Evolutionary conservation across 2,329 filamentous ascomycete genomes (phyloP).

Genomic region (Fusarium kyushuense): DNA sequence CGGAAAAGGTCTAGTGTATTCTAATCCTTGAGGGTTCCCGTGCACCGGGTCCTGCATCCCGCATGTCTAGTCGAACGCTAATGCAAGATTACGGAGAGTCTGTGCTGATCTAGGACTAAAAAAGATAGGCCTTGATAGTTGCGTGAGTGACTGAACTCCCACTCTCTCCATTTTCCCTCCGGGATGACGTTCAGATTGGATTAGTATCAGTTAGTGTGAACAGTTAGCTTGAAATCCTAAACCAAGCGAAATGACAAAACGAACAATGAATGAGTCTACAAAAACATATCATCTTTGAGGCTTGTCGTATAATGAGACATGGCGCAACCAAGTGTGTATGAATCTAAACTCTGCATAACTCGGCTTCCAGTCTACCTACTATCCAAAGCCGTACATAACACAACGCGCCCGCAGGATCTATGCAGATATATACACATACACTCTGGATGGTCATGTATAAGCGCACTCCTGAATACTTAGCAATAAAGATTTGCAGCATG

Average conservation of each 20-base stretch:
- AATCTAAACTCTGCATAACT: neutral
- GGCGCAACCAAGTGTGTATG: slow-evolving; percentile 1
- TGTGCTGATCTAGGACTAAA: neutral
- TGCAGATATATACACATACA: neutral
- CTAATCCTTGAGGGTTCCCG: slow-evolving; percentile 39
- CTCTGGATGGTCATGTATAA: neutral
- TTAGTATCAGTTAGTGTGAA: neutral
- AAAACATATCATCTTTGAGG: neutral
- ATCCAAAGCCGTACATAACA: neutral
- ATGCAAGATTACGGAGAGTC: slow-evolving; percentile 1
- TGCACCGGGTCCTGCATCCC: slow-evolving; percentile 46
- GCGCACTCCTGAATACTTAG: neutral
- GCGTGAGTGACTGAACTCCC: neutral
- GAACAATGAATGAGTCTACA: neutral
- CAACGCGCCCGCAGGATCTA: slow-evolving; percentile 1
- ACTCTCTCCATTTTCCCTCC: neutral
- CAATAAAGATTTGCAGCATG: slow-evolving; percentile 10
- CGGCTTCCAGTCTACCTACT: slow-evolving; percentile 10
- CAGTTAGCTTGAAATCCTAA: neutral
- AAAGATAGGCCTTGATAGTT: slow-evolving; percentile 27
- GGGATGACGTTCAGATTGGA: slow-evolving; percentile 29
- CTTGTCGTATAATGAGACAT: slow-evolving; percentile 31
- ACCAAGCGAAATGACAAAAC: slow-evolving; percentile 3
- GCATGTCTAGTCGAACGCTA: slow-evolving; percentile 35
- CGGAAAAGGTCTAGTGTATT: slow-evolving; percentile 23